Evolutionary conservation across 1,284 basidiomycete genomes (phyloP).

Genomic region (Rhodotorula sp.): DNA sequence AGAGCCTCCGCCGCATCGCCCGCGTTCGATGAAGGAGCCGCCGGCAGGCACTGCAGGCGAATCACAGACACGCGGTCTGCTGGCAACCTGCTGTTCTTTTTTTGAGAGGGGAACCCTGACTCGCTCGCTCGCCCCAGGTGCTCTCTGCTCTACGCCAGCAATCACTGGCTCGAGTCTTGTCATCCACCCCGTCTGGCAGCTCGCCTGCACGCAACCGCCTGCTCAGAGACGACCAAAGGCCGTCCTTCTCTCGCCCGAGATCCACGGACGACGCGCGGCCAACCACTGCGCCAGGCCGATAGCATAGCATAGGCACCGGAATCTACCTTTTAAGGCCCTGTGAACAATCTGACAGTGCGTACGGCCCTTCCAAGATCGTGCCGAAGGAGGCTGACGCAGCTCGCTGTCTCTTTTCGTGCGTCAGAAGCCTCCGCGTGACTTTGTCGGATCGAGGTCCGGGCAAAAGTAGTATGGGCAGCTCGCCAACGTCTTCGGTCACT

Average conservation of each 20-base stretch:
- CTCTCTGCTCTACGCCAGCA: not conserved
- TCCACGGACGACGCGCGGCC: not conserved
- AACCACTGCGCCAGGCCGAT: too few species aligned
- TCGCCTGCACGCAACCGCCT: not conserved
- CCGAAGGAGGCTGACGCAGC: not conserved
- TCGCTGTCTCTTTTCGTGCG: not conserved
- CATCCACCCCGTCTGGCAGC: too few species aligned
- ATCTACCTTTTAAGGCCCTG: too few species aligned
- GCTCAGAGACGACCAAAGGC: too few species aligned
- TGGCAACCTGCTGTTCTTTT: not conserved
- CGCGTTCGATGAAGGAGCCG: too few species aligned
- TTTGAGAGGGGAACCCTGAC: not conserved
- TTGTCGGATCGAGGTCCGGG: not conserved
- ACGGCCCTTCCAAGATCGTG: not conserved
- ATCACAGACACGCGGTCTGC: not conserved
- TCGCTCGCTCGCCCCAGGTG: not conserved
- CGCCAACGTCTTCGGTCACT: slow-evolving; percentile 19
- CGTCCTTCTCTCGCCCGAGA: too few species aligned
- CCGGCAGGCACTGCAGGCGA: too few species aligned
- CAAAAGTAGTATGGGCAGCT: not conserved
- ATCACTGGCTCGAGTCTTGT: too few species aligned
- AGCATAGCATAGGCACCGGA: too few species aligned
- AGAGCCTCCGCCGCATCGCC: too few species aligned
- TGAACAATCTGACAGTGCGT: not conserved
- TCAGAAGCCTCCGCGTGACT: not conserved